Percentiles rank a stretch among this genome's conserved stretches.
phyloP scores from a whole-genome alignment of 2,329 filamentous ascomycete species.

The Geosmithia putterillii region DNA sequence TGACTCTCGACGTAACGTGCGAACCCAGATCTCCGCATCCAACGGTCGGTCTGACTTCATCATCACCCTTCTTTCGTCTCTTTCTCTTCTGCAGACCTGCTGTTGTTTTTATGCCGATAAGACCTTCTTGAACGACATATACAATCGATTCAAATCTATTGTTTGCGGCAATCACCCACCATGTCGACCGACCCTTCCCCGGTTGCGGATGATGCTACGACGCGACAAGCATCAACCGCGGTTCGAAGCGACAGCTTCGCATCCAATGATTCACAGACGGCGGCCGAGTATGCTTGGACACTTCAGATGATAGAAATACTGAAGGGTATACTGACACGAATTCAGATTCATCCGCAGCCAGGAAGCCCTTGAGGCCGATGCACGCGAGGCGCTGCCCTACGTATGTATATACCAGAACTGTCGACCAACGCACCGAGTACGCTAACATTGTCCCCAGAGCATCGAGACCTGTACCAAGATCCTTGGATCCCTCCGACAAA shows the following conservation, averaged over 20 bases:
- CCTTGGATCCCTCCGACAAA: slow-evolving; percentile 80
- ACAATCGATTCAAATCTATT: too few relatives aligned
- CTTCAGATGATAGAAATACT: not conserved
- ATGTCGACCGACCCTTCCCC: slow-evolving; percentile 24
- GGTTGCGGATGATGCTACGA: slow-evolving; percentile 9
- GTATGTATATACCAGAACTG: slow-evolving; percentile 32
- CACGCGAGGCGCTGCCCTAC: slow-evolving; percentile 87
- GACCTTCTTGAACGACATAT: not conserved
- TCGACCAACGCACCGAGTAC: not conserved
- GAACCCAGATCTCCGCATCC: not conserved
- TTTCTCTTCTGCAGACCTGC: not conserved
- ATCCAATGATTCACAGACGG: slow-evolving; percentile 59
- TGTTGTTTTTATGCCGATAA: not conserved
- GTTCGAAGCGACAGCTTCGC: slow-evolving; percentile 43
- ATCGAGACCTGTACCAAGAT: slow-evolving; percentile 87
- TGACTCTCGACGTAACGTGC: too few relatives aligned
- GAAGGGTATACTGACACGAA: not conserved
- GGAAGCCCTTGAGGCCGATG: slow-evolving; percentile 84
- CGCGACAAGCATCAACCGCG: slow-evolving; percentile 8
- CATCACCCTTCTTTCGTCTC: not conserved
- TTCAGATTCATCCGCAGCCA: slow-evolving; percentile 76
- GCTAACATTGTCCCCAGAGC: slow-evolving; percentile 41
- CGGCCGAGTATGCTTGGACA: slow-evolving; percentile 44
- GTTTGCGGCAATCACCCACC: too few relatives aligned
- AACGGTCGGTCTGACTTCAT: not conserved